Percentiles rank a stretch among this genome's conserved stretches.
Conservation (phyloP, 225 moss, liverwort and hornwort genomes). For the Physcomitrium patens region DNA sequence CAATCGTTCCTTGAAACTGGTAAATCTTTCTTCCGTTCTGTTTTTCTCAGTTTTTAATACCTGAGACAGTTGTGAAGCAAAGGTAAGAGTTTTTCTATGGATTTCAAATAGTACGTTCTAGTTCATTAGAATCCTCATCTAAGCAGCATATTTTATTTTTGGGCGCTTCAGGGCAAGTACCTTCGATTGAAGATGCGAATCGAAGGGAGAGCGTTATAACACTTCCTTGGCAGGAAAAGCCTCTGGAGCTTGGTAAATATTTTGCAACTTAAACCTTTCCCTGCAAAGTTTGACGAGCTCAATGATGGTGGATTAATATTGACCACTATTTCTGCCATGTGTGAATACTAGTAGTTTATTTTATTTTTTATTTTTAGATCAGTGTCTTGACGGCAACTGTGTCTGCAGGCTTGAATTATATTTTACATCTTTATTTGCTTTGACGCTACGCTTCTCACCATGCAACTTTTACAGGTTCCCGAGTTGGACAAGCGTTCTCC, state of each 20-base stretch:
- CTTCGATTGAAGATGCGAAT: conserved; percentile 68
- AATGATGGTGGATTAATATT: not conserved
- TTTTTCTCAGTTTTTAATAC: not conserved
- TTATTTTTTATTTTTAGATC: not conserved
- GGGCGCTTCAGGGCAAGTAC: conserved; percentile 58
- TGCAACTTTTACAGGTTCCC: conserved; percentile 60
- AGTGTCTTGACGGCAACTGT: not conserved
- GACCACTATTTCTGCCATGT: not conserved
- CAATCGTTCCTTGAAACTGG: conserved; percentile 74
- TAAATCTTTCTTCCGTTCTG: conserved; percentile 21
- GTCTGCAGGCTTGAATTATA: not conserved
- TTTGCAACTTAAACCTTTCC: not conserved
- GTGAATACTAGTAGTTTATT: not conserved
- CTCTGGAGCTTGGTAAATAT: conserved; percentile 66
- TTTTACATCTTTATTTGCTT: conserved; percentile 10
- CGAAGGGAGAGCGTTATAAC: conserved; percentile 61
- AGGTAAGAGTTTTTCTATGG: not conserved
- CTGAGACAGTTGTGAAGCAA: not conserved
- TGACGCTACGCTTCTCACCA: not conserved
- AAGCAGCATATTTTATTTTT: not conserved
- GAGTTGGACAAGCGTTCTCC: conserved; percentile 84
- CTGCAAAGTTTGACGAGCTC: not conserved
- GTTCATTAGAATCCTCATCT: not conserved
- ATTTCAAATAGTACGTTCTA: not conserved
- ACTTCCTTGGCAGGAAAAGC: conserved; percentile 70